Evolutionary conservation across 805 yeast genomes (phyloP), one percentile per base, ranked within the genome.

Genomic region (Komagataella populi): DNA sequence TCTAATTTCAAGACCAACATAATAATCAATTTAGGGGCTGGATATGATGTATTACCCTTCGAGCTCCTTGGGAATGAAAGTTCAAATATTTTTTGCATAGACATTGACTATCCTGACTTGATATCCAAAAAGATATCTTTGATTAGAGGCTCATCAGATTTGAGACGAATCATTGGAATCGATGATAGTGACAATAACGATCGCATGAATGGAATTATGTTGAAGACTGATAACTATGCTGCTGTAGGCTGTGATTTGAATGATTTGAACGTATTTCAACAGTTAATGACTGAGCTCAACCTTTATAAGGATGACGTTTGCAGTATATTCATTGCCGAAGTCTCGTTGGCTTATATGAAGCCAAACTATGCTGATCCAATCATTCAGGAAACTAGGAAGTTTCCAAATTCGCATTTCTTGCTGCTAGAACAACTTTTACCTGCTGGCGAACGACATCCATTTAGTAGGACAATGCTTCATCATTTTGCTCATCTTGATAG

Each of bases 301-400:
- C 48, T 63, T 8, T 54, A 56, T 44, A 54, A 50, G 3, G 6
- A 22, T 3, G 57, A 65, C n/a, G 57, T 70, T 2, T 65, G 74
- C 4, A 78, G 73, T 48, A 70, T 86, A 2, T 87, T 83, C 59
- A 72, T 87, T 45, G 91, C 95, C 1, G 95, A 86, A 62, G 95
- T 87, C 3, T 85, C 95, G 0, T 65, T 87, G 51, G 89, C 91
- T 0, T 87, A 86, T 62, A 86, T 87, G 93, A 69, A 72, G 44
- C 81, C 84, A 10, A 71, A 71, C 44, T 70, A 73, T 52, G 87
- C 95, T 5, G 81, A 87, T 60, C 70, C 72, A 2, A 74, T 87
- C 6, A 77, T 87, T 43, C 56, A 64, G 23, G 66, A 71, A 55
- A 68, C 80, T 2, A 68, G 81, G 3, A 52, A 52, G 0, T 64